phyloP scores from a whole-genome alignment of 768 basidiomycete species.

The Lentinula aciculospora region DNA sequence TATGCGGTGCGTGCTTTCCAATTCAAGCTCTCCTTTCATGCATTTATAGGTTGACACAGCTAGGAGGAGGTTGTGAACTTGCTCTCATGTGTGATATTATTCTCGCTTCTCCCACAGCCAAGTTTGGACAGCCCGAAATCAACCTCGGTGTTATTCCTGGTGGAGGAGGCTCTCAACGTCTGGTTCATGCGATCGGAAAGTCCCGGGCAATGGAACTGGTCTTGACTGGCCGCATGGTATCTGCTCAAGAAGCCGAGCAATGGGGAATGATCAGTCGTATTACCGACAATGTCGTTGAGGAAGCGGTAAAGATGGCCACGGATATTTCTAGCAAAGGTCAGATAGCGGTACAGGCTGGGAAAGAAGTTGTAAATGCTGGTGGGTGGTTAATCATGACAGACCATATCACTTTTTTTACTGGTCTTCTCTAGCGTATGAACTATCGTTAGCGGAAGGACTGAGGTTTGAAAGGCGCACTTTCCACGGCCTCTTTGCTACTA shows the following conservation, averaged over 20 bases:
- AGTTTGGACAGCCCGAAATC: conserved; percentile 96
- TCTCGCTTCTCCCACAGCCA: conserved; percentile 82
- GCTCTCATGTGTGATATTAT: conserved; percentile 97
- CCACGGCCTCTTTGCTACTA: conserved; percentile 88
- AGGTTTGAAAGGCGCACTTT: conserved; percentile 86
- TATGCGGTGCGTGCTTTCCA: conserved; percentile 61
- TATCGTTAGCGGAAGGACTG: conserved; percentile 77
- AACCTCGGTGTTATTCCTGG: conserved; percentile 94
- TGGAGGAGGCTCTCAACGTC: conserved; percentile 89
- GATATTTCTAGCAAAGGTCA: conserved; percentile 78
- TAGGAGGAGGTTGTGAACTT: conserved; percentile 95
- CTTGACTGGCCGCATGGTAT: conserved; percentile 78
- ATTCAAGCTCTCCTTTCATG: neutral
- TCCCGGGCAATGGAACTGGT: conserved; percentile 93
- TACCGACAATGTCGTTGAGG: conserved; percentile 78
- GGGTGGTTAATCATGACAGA: conserved; percentile 8
- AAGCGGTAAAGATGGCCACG: conserved; percentile 77
- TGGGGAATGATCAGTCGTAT: conserved; percentile 89
- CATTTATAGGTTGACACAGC: conserved; percentile 36
- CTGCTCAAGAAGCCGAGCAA: conserved; percentile 73
- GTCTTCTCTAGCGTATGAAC: conserved; percentile 61
- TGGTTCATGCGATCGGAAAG: conserved; percentile 83
- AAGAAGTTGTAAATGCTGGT: conserved; percentile 94
- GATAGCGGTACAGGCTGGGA: conserved; percentile 79
- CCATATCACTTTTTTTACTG: neutral